These are phyloP conservation scores for Sarocladium oryzae DNA, from an alignment of 2,329 filamentous ascomycete genomes.

Conservation along the genomic window DNA sequence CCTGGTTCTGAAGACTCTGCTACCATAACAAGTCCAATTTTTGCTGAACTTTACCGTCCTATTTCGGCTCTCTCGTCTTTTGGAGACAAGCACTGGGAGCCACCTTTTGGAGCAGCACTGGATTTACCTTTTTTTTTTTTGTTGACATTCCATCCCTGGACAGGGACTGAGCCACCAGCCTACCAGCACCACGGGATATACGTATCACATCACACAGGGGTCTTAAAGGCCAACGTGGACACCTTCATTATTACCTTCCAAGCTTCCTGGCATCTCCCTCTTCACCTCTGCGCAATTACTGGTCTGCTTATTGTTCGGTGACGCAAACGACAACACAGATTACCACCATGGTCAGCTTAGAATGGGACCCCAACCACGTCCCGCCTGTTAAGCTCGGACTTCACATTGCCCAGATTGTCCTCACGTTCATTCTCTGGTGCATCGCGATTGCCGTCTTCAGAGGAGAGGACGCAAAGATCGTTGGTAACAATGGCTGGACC, in stretches of 20 bases:
- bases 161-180: not conserved
- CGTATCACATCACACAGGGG: not conserved
- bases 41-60: too few relatives aligned
- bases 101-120: too few relatives aligned
- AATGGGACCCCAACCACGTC: conserved; percentile 47
- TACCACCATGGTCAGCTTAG: conserved; percentile 37
- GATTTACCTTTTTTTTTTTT: too few relatives aligned
- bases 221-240: not conserved
- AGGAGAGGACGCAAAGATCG: conserved; percentile 39
- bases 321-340: not conserved
- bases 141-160: not conserved
- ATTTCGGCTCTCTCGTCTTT: too few relatives aligned
- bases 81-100: too few relatives aligned
- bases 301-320: not conserved
- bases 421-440: conserved; percentile 50
- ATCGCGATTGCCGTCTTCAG: conserved; percentile 55
- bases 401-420: conserved; percentile 48
- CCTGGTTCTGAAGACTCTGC: not conserved
- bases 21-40: too few relatives aligned
- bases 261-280: not conserved
- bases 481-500: conserved; percentile 55
- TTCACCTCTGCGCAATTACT: not conserved
- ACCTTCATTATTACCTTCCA: not conserved
- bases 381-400: conserved; percentile 51
- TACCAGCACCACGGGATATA: not conserved